A percentile compares a stretch with the other conserved stretches of the same genome.
phyloP scores from a whole-genome alignment of 805 yeast genomes.

The Starmerella davenportii region DNA sequence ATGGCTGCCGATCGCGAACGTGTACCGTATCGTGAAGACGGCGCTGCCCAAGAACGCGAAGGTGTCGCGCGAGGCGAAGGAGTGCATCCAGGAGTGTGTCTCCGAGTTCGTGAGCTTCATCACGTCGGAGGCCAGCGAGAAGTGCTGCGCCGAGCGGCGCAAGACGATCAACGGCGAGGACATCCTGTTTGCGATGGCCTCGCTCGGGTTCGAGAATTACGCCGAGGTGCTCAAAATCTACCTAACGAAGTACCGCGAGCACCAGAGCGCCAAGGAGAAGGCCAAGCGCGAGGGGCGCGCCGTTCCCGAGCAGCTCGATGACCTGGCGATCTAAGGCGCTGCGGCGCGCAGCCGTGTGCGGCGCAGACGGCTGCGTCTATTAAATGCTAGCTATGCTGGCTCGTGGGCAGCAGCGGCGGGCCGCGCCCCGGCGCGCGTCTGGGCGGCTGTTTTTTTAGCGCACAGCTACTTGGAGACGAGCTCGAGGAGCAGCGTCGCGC shows the following conservation, averaged over 20 bases:
- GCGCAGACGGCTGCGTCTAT: background rate
- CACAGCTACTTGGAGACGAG: background rate
- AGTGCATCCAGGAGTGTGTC: slow-evolving; percentile 57
- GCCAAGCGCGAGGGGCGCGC: slow-evolving; percentile 7
- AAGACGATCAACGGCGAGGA: slow-evolving; percentile 60
- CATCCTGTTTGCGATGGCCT: slow-evolving; percentile 42
- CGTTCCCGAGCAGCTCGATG: background rate
- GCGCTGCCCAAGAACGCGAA: slow-evolving; percentile 59
- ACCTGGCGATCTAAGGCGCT: background rate
- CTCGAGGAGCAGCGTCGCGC: slow-evolving; percentile 20
- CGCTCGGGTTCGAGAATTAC: slow-evolving; percentile 52
- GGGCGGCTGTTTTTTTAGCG: too few relatives aligned
- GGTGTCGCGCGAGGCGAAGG: slow-evolving; percentile 63
- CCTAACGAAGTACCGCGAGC: slow-evolving; percentile 46
- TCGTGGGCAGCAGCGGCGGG: too few relatives aligned
- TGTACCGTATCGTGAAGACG: slow-evolving; percentile 55
- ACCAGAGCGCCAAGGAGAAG: slow-evolving; percentile 15
- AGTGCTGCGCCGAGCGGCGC: slow-evolving; percentile 44
- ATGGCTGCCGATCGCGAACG: slow-evolving; percentile 47
- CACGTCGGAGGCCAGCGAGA: slow-evolving; percentile 47
- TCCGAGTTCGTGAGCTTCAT: slow-evolving; percentile 50
- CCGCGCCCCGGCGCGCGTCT: too few relatives aligned
- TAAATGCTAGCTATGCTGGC: too few relatives aligned
- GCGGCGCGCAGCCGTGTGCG: too few relatives aligned
- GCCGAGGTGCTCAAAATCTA: slow-evolving; percentile 52